A percentile compares a stretch with the other conserved stretches of the same genome.
Conservation (phyloP, 1,139 yeast species). For the Magnusiomyces suaveolens region DNA sequence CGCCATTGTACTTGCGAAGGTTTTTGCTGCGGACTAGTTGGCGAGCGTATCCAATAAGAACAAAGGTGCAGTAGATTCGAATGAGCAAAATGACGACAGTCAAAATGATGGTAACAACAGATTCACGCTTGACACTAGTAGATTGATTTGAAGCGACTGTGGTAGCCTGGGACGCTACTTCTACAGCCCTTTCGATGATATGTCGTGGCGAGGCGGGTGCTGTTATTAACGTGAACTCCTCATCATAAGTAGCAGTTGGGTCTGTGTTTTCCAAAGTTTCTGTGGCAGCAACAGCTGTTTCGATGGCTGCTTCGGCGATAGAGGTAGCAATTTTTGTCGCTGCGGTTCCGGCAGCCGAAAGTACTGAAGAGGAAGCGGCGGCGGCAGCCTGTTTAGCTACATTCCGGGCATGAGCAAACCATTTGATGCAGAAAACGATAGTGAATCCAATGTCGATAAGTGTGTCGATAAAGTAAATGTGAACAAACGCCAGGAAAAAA, state of each 20-base stretch:
- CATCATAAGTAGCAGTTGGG: constrained; percentile 13
- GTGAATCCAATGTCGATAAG: constrained; percentile 59
- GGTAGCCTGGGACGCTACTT: constrained; percentile 16
- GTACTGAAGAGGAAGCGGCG: constrained; percentile 2
- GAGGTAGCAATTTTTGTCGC: constrained; percentile 5
- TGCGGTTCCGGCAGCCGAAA: constrained; percentile 8
- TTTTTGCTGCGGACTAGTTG: constrained; percentile 29
- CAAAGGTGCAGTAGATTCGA: constrained; percentile 58
- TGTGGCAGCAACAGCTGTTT: constrained; percentile 7
- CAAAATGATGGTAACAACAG: constrained; percentile 52
- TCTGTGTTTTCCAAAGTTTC: constrained; percentile 6
- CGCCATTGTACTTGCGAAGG: constrained; percentile 29
- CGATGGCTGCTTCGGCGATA: constrained; percentile 19
- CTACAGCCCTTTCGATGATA: constrained; percentile 10
- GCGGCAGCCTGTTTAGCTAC: constrained; percentile 8
- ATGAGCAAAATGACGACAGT: constrained; percentile 45
- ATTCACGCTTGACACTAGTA: constrained; percentile 62
- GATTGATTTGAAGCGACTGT: constrained; percentile 37
- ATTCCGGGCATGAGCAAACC: constrained; percentile 44
- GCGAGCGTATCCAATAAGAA: constrained; percentile 54
- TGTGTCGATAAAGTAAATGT: constrained; percentile 60
- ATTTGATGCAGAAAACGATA: constrained; percentile 57
- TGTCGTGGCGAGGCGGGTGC: not conserved
- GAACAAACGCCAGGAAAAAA: constrained; percentile 52
- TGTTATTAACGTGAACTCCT: constrained; percentile 4